phyloP scores from a whole-genome alignment of 2,329 filamentous ascomycete genomes.

The Scortechinia acanthostroma region DNA sequence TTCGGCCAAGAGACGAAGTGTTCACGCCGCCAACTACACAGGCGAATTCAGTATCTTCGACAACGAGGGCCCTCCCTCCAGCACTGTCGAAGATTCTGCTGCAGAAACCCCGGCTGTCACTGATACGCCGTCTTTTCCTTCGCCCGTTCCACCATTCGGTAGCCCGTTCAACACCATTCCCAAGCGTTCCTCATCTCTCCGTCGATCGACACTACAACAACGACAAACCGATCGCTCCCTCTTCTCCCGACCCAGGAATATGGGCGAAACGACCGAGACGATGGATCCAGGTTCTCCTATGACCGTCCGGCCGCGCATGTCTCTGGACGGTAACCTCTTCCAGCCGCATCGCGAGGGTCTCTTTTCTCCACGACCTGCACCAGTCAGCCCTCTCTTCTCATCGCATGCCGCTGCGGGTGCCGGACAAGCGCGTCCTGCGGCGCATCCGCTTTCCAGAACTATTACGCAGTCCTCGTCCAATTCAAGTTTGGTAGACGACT shows the following conservation, averaged over 20 bases:
- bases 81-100: background rate
- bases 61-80: too few relatives aligned
- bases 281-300: too few relatives aligned
- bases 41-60: conserved; percentile 1
- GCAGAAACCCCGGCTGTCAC: background rate
- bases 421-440: background rate
- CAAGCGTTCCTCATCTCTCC: background rate
- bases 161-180: background rate
- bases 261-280: too few relatives aligned
- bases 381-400: background rate
- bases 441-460: conserved; percentile 80
- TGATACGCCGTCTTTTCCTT: background rate
- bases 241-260: background rate
- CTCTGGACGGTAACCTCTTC: background rate
- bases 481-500: conserved; percentile 69
- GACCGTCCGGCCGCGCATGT: background rate
- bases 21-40: background rate
- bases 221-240: background rate
- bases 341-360: background rate
- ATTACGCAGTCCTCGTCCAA: conserved; percentile 81
- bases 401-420: background rate
- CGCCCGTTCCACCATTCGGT: background rate
- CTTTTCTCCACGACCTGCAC: background rate
- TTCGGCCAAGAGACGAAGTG: background rate
- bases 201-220: background rate